These are phyloP conservation scores for Sequoiadendron giganteum DNA, from an alignment of 75 land plant species.

Conservation along the genomic window DNA sequence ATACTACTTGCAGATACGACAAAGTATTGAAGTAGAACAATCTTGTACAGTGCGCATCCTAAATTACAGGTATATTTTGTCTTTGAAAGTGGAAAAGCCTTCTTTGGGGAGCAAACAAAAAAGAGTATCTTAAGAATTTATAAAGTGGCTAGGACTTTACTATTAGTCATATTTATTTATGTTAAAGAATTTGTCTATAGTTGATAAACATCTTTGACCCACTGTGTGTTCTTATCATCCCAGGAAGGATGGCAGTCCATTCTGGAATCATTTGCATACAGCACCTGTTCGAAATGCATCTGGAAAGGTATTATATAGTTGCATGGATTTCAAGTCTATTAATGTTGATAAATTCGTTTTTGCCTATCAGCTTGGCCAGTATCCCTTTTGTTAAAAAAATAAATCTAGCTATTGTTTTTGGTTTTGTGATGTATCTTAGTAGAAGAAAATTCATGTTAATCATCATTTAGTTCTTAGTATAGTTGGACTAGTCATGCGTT, in stretches of 20 bases:
- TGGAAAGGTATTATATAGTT: conserved; percentile 60
- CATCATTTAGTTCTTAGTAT: no score
- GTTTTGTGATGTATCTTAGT: no score
- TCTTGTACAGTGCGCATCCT: conserved; percentile 79
- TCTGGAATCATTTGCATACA: conserved; percentile 78
- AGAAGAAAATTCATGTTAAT: no score
- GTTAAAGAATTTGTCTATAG: neutral
- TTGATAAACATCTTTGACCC: neutral
- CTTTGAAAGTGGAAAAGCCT: neutral
- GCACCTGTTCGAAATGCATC: conserved; percentile 77
- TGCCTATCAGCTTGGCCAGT: neutral
- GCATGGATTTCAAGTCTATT: neutral
- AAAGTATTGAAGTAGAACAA: conserved; percentile 42
- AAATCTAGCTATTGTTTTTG: neutral
- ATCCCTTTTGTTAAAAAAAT: neutral
- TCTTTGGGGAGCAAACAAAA: neutral
- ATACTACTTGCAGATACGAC: conserved; percentile 50
- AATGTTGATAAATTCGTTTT: neutral
- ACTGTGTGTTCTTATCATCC: conserved; percentile 6
- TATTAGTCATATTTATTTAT: neutral
- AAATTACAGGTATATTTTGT: conserved; percentile 67
- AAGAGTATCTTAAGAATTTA: neutral
- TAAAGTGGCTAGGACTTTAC: neutral
- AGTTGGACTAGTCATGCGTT: no score
- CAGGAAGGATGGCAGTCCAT: conserved; percentile 79